These are phyloP conservation scores for Taxawa tesnikishii DNA, from an alignment of 2,329 filamentous ascomycete species.

Conservation along the genomic window DNA sequence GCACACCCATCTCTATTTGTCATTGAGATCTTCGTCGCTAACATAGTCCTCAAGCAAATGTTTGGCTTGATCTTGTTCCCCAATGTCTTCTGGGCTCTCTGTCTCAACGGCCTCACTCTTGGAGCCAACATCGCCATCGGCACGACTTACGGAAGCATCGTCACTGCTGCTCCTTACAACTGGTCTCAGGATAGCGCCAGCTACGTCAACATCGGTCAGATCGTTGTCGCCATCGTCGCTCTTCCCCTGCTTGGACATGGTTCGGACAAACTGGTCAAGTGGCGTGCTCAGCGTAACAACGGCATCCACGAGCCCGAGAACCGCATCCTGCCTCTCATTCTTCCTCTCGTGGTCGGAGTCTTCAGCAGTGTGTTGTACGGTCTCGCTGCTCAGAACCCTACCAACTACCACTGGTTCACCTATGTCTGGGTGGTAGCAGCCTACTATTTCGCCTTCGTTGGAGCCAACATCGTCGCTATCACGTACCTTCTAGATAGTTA, in stretches of 20 bases:
- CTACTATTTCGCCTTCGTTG: conserved; percentile 24
- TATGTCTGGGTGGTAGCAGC: conserved; percentile 13
- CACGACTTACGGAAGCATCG: conserved; percentile 27
- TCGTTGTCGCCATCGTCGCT: conserved; percentile 24
- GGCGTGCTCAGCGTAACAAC: conserved; percentile 22
- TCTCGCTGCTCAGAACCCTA: conserved; percentile 16
- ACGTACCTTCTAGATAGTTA: conserved; percentile 35
- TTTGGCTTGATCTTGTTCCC: conserved; percentile 21
- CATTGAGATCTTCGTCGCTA: background rate
- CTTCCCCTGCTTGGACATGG: conserved; percentile 28
- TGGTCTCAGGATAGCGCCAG: conserved; percentile 22
- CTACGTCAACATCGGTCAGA: conserved; percentile 29
- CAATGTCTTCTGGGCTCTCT: conserved; percentile 29
- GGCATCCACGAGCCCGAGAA: conserved; percentile 31
- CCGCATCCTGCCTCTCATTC: conserved; percentile 22
- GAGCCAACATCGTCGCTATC: conserved; percentile 32
- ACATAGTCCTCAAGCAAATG: conserved; percentile 8
- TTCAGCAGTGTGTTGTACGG: conserved; percentile 27
- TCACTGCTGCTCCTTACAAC: conserved; percentile 22
- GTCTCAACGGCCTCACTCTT: conserved; percentile 26
- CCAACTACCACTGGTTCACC: conserved; percentile 13
- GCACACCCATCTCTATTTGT: too few relatives aligned
- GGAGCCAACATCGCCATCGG: conserved; percentile 31
- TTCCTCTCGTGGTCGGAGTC: conserved; percentile 26
- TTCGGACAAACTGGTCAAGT: conserved; percentile 25